Evolutionary conservation across 768 basidiomycete species (phyloP).

Genomic region (Pisolithus microcarpus): DNA sequence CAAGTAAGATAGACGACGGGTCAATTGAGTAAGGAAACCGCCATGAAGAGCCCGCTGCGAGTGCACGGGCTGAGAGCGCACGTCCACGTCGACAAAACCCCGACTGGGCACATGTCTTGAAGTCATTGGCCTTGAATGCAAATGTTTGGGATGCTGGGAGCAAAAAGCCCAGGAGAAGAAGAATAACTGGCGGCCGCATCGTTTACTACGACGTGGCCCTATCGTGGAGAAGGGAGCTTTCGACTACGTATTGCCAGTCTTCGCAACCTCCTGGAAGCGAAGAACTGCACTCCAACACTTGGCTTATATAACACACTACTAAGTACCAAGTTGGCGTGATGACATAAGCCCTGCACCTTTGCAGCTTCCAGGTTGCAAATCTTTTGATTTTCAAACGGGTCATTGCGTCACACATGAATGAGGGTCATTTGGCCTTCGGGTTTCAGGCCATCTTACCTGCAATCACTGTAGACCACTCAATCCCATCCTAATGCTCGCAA

Average conservation of each 20-base stretch:
- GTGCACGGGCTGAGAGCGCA: constrained; percentile 69
- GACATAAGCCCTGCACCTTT: no score
- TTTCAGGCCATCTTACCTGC: no score
- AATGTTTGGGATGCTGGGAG: constrained; percentile 23
- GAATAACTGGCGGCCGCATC: constrained; percentile 17
- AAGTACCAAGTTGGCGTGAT: neutral
- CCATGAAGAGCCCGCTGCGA: constrained; percentile 54
- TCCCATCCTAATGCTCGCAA: no score
- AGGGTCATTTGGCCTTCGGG: no score
- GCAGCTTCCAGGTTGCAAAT: no score
- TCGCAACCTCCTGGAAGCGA: no score
- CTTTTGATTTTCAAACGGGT: no score
- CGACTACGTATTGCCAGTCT: neutral
- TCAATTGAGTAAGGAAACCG: constrained; percentile 82
- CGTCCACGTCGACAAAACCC: constrained; percentile 93
- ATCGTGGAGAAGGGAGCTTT: neutral
- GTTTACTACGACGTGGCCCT: neutral
- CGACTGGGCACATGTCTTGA: constrained; percentile 91
- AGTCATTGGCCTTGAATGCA: constrained; percentile 76
- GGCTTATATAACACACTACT: neutral
- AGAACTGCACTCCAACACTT: no score
- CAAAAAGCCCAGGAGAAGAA: constrained; percentile 28
- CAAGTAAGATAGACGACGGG: constrained; percentile 42
- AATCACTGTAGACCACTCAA: no score
- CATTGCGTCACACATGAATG: no score